A percentile compares a stretch with the other conserved stretches of the same genome.
Conservation (phyloP, 768 basidiomycete species). For the Amanita phalloides region DNA sequence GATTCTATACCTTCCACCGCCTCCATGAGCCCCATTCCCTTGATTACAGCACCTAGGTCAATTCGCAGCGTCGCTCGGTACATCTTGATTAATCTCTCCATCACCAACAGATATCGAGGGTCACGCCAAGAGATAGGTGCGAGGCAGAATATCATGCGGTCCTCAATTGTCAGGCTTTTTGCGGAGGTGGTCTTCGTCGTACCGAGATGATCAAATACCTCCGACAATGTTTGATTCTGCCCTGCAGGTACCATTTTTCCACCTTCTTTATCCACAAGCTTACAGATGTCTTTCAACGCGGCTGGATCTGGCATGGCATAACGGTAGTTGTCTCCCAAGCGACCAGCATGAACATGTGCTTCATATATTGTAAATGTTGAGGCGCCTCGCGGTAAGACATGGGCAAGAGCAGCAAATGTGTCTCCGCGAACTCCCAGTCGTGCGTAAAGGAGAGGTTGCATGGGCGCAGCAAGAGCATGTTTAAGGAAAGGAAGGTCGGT, state of each 20-base stretch:
- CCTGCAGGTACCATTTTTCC: neutral
- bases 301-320: slow-evolving; percentile 13
- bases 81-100: slow-evolving; percentile 27
- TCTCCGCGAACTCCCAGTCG: slow-evolving; percentile 23
- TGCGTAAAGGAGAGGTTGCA: slow-evolving; percentile 41
- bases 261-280: slow-evolving; percentile 23
- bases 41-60: slow-evolving; percentile 25
- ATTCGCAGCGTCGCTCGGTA: slow-evolving; percentile 34
- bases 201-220: neutral
- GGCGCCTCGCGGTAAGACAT: slow-evolving; percentile 32
- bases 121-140: slow-evolving; percentile 51
- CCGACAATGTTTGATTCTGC: neutral
- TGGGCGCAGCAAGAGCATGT: slow-evolving; percentile 40
- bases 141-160: slow-evolving; percentile 32
- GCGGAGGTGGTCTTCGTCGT: slow-evolving; percentile 19
- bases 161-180: slow-evolving; percentile 28
- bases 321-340: slow-evolving; percentile 31
- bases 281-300: slow-evolving; percentile 17
- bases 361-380: slow-evolving; percentile 32
- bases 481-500: slow-evolving; percentile 53
- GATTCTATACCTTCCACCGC: slow-evolving; percentile 31
- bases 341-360: slow-evolving; percentile 38
- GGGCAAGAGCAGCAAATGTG: slow-evolving; percentile 11
- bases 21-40: slow-evolving; percentile 25
- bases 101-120: slow-evolving; percentile 16